Evolutionary conservation across 2,329 filamentous ascomycete species (phyloP), one percentile per base, ranked within the genome.

Genomic region (Trematosphaeria pertusa): DNA sequence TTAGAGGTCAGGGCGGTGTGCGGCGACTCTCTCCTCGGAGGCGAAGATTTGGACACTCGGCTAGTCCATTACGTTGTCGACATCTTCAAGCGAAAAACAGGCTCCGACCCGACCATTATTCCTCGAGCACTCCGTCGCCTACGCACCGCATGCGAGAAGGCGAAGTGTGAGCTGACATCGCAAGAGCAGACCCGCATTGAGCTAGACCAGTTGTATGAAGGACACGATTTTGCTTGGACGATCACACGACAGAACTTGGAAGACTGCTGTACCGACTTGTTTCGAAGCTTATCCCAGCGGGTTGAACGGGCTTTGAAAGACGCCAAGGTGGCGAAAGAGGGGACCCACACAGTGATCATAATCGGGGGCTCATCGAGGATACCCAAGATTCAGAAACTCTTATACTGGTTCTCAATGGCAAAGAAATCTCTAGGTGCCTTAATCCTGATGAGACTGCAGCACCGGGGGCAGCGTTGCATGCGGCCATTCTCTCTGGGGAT

Each of bases 311-410:
- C 96, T 58, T 83, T 97, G 70, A 94, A 94, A 81, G 92, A 96
- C 63, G 89, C 91, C 72, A 94, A 95, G 82, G 83, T 95, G 66
- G 91, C 91, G 85, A 96, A 96, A 87, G 78, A 76, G 48, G 91
- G 96, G 64, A 82, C 96, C 65, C 85, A 96, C 68, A 92, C 96
- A 71, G 96, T 96, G 59, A 91, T 97, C 58, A 85, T 96, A 35
- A 91, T 96, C 56, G 92, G 92, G 85, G 92, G 92, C 75, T 96
- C 92, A 50, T 96, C 92, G 61, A 91, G 92, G 87, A 96, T 96
- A 61, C 91, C 92, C 73, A 96, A 96, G 87, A 90, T 96, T 58
- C 87, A 92, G 78, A 74, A 84, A 64, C 84, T 96, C 67, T 88
- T 96, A 59, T 90, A 96, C 81, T 90, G 96, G 75, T 96, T 84